phyloP scores from a whole-genome alignment of 768 basidiomycete genomes.

The Rhizopogon rudus region DNA sequence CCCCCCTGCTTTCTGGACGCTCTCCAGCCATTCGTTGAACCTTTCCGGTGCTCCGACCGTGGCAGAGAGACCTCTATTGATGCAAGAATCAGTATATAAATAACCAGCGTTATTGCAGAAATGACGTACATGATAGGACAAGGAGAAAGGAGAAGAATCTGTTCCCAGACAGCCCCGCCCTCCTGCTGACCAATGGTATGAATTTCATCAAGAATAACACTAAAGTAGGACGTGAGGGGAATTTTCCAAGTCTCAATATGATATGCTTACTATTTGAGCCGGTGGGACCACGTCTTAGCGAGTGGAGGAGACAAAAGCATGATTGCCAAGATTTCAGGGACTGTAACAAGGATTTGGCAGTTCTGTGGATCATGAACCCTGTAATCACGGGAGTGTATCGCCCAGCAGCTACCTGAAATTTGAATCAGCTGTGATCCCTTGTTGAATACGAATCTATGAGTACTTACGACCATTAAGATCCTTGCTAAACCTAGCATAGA shows the following conservation, averaged over 20 bases:
- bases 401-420: slow-evolving; percentile 51
- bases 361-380: slow-evolving; percentile 57
- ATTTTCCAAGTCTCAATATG: background rate
- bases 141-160: slow-evolving; percentile 64
- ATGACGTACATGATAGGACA: slow-evolving; percentile 63
- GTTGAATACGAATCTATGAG: background rate
- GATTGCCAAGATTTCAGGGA: slow-evolving; percentile 65
- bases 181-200: slow-evolving; percentile 70
- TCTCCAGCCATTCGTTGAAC: slow-evolving; percentile 62
- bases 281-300: slow-evolving; percentile 55
- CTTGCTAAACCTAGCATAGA: slow-evolving; percentile 68
- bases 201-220: slow-evolving; percentile 55
- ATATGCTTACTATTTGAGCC: slow-evolving; percentile 48
- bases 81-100: background rate
- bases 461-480: slow-evolving; percentile 40
- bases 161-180: slow-evolving; percentile 69
- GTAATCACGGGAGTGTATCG: slow-evolving; percentile 62
- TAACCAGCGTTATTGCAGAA: background rate
- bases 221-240: slow-evolving; percentile 17
- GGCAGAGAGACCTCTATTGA: slow-evolving; percentile 58
- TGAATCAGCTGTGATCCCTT: background rate
- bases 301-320: slow-evolving; percentile 67
- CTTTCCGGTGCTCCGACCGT: slow-evolving; percentile 61
- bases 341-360: slow-evolving; percentile 71
- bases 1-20: slow-evolving; percentile 55